phyloP scores from a whole-genome alignment of 495 filamentous ascomycete genomes.

The Tuber brumale region DNA sequence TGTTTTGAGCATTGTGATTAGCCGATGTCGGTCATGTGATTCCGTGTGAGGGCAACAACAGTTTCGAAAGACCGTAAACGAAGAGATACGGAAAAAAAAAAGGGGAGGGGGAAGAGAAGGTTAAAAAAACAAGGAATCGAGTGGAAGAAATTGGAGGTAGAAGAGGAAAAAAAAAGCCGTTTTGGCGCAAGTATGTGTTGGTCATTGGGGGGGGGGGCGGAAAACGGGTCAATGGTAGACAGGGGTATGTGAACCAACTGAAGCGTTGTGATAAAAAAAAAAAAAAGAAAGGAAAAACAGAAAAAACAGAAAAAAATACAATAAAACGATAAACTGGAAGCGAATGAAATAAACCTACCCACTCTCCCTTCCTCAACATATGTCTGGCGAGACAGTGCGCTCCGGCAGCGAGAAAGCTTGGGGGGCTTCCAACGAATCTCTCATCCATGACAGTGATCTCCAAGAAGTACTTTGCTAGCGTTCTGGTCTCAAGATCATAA shows the following conservation, averaged over 20 bases:
- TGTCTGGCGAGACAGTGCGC: slow-evolving; percentile 88
- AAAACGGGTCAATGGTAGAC: neutral
- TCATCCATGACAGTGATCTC: slow-evolving; percentile 98
- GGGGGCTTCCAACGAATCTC: slow-evolving; percentile 82
- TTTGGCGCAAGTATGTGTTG: neutral
- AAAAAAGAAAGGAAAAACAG: neutral
- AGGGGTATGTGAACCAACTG: neutral
- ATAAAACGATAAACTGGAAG: neutral
- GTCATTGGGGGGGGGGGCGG: neutral
- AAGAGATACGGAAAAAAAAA: slow-evolving; percentile 5
- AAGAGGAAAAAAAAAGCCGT: slow-evolving; percentile 5
- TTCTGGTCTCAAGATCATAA: slow-evolving; percentile 91
- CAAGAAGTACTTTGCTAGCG: slow-evolving; percentile 95
- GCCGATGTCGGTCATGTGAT: slow-evolving; percentile 15
- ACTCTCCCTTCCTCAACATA: slow-evolving; percentile 80
- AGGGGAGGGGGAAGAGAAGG: slow-evolving; percentile 7
- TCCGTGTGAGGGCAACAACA: slow-evolving; percentile 36
- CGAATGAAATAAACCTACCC: slow-evolving; percentile 60
- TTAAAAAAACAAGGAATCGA: slow-evolving; percentile 5
- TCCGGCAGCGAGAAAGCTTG: slow-evolving; percentile 84
- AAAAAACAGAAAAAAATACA: neutral
- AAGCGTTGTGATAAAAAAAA: neutral
- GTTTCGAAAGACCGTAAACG: slow-evolving; percentile 6
- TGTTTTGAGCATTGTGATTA: slow-evolving; percentile 40
- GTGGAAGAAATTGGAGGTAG: neutral